A percentile compares a stretch with the other conserved stretches of the same genome.
Conservation (phyloP, 495 filamentous ascomycete genomes). For the Astrothelium macrocarpum region DNA sequence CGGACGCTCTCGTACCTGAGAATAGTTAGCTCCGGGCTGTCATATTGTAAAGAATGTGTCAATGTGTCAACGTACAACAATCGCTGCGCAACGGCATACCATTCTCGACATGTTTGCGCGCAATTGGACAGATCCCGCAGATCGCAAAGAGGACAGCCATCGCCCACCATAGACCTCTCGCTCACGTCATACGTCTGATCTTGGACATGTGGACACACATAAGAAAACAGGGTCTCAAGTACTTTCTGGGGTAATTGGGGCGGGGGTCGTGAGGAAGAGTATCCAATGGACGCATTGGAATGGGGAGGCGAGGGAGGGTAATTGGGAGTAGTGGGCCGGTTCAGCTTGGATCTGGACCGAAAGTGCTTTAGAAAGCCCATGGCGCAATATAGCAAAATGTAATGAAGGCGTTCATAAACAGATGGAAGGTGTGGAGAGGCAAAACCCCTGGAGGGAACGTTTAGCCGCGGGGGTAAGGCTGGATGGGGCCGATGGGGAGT, state of each 20-base stretch:
- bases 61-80: constrained; percentile 47
- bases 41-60: background rate
- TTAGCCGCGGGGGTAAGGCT: background rate
- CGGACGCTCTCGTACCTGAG: constrained; percentile 77
- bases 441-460: background rate
- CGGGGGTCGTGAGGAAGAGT: constrained; percentile 36
- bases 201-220: constrained; percentile 71
- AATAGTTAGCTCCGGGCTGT: constrained; percentile 4
- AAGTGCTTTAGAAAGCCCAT: constrained; percentile 43
- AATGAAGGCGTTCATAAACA: constrained; percentile 3
- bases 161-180: constrained; percentile 69
- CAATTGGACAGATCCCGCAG: constrained; percentile 81
- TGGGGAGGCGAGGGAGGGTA: constrained; percentile 23
- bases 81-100: constrained; percentile 48
- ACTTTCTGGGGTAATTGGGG: constrained; percentile 50
- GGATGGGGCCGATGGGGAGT: background rate
- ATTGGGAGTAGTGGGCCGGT: constrained; percentile 9
- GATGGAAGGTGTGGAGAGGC: background rate
- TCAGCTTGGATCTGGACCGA: constrained; percentile 32
- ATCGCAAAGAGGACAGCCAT: constrained; percentile 93
- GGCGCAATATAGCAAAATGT: constrained; percentile 12
- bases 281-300: background rate
- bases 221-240: constrained; percentile 63
- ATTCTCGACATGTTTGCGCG: constrained; percentile 59
- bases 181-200: constrained; percentile 72